Evolutionary conservation across 768 basidiomycete species (phyloP), one percentile per base, ranked within the genome.

Genomic region (Termitomyces sp.): DNA sequence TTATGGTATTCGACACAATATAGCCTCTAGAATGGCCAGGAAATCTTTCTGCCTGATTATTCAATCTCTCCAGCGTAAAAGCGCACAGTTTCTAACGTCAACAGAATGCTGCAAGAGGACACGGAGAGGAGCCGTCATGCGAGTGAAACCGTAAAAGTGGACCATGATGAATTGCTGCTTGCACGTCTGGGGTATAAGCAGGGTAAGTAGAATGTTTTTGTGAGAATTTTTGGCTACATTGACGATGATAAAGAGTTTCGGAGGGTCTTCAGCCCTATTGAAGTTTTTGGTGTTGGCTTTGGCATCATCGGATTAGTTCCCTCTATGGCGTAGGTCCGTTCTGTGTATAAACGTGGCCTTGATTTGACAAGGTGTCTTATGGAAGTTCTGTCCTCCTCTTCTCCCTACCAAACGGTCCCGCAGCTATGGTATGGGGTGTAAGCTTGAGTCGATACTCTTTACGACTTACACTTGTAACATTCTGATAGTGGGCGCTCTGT

Each of bases 351-450:
- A 34, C 31, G 12, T 46, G 16, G 37, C 13, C 24, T 18, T n/a
- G 1, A 31, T 33, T n/a, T 39, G 13, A 36, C n/a, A 18, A 8
- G n/a, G n/a, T 30, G 15, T 11, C 13, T 54, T 31, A 24, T 22
- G 20, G 27, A 16, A 66, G 66, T 15, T 79, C 78, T 22, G 77
- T 80, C 11, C 64, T 81, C 37, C 73, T 78, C 61, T 85, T 82
- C 65, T 78, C 85, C 3, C 71, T 87, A 18, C 84, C 84, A 1
- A 85, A 88, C 68, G 88, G 89, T 8, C 80, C 84, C 0, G 80
- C 81, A 2, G 80, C 85, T 3, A 86, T 89, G 85, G 85, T 88
- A 13, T 90, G 87, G 87, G 87, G 87, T 11, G 83, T 85, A 62
- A 60, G 81, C 73, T 49, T 15, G 11, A 46, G 18, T 22, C 27